Conservation (phyloP, 1,284 basidiomycete species). For the Uromyces viciae-fabae region DNA sequence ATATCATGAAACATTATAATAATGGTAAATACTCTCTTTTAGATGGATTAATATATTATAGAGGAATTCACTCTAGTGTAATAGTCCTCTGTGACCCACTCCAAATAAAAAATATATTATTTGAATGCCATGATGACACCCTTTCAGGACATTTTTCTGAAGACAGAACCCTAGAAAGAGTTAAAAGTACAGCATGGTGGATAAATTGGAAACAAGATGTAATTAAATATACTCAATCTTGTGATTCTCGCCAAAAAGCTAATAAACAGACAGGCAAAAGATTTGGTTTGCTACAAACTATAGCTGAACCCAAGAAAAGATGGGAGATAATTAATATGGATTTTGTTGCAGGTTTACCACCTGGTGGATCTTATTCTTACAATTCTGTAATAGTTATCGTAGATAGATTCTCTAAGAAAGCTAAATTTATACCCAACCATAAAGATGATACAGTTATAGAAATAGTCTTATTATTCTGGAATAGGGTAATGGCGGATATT, state of each 20-base stretch:
- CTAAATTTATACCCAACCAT: slow-evolving; percentile 1
- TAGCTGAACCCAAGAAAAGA: not conserved
- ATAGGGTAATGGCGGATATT: not conserved
- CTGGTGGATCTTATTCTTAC: not conserved
- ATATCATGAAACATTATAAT: not conserved
- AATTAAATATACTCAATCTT: not conserved
- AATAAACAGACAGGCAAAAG: slow-evolving; percentile 16
- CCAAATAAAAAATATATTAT: slow-evolving; percentile 1
- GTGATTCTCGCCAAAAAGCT: not conserved
- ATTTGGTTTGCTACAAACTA: not conserved
- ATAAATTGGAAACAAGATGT: not conserved
- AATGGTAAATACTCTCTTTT: not conserved
- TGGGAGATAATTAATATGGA: slow-evolving; percentile 21
- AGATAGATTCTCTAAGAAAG: not conserved
- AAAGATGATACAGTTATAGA: slow-evolving; percentile 9
- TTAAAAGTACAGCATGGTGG: not conserved
- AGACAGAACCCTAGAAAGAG: not conserved
- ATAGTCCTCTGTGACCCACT: not conserved
- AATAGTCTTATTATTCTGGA: not conserved
- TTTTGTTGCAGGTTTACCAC: not conserved
- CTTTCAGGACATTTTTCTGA: not conserved
- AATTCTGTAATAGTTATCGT: slow-evolving; percentile 1
- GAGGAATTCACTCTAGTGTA: not conserved
- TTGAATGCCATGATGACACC: slow-evolving; percentile 6
- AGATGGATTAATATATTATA: slow-evolving; percentile 15